phyloP scores from a whole-genome alignment of 2,329 filamentous ascomycete species.

The Nannizziopsis barbatae region DNA sequence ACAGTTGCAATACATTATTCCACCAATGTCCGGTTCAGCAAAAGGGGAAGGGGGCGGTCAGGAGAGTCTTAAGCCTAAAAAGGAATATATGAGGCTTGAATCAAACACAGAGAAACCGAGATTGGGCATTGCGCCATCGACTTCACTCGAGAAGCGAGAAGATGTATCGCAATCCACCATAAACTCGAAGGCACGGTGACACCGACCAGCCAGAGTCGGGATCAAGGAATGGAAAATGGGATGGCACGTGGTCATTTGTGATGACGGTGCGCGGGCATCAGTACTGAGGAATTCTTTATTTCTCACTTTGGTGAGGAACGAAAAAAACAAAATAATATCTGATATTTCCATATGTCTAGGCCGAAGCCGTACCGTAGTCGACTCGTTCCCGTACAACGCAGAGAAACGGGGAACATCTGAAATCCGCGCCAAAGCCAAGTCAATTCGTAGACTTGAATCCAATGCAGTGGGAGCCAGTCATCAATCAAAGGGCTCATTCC shows the following conservation, averaged over 20 bases:
- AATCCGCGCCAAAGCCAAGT: background rate
- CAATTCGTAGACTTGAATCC: constrained; percentile 1
- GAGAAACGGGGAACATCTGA: constrained; percentile 1
- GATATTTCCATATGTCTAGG: background rate
- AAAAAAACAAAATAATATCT: background rate
- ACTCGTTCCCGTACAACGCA: background rate
- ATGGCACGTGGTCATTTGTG: constrained; percentile 8
- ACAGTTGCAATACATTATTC: constrained; percentile 3
- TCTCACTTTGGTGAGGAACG: background rate
- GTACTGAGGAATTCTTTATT: background rate
- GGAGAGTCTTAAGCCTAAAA: background rate
- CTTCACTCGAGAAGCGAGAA: background rate
- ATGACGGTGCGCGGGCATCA: background rate
- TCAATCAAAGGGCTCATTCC: background rate
- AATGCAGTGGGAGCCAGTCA: constrained; percentile 4
- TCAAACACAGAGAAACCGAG: background rate
- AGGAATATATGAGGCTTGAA: background rate
- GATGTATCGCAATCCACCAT: background rate
- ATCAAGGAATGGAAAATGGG: background rate
- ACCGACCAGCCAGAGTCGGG: constrained; percentile 6
- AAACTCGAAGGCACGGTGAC: background rate
- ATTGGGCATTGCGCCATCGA: constrained; percentile 1
- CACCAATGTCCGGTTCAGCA: background rate
- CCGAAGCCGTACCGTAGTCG: background rate
- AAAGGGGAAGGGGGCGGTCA: background rate